Percentiles rank a stretch among this genome's conserved stretches.
These are phyloP conservation scores for Candida loeiensis DNA, from an alignment of 805 yeast genomes.

Conservation along the genomic window DNA sequence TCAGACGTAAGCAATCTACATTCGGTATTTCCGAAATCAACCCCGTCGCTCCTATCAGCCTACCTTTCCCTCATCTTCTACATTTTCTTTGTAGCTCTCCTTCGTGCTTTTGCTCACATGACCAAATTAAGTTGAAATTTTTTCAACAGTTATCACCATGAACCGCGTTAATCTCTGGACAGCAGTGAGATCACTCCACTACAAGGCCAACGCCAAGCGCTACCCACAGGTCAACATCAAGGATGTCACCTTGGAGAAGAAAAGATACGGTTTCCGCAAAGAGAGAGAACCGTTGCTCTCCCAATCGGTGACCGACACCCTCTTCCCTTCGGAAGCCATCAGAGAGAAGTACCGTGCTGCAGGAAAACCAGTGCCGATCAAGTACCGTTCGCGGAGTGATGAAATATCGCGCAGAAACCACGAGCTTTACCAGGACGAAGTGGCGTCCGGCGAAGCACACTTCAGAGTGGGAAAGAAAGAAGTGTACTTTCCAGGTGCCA, in stretches of 20 bases:
- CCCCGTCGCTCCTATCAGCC: too few species aligned
- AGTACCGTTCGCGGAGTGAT: constrained; percentile 33
- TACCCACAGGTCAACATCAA: constrained; percentile 40
- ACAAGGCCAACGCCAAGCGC: constrained; percentile 26
- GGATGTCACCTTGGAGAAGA: constrained; percentile 37
- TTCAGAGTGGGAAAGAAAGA: constrained; percentile 76
- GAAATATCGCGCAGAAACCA: constrained; percentile 36
- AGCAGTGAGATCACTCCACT: constrained; percentile 23
- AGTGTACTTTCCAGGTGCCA: constrained; percentile 81
- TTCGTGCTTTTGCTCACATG: neutral
- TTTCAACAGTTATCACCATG: constrained; percentile 8
- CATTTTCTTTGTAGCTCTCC: neutral
- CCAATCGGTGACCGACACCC: constrained; percentile 37
- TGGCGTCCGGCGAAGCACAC: constrained; percentile 67
- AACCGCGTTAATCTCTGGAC: constrained; percentile 4
- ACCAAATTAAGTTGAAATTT: constrained; percentile 2
- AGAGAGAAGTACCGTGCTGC: constrained; percentile 30
- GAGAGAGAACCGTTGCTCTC: constrained; percentile 37
- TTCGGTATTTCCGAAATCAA: too few species aligned
- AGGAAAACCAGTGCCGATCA: constrained; percentile 43
- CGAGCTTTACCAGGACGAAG: constrained; percentile 44
- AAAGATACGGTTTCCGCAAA: constrained; percentile 38
- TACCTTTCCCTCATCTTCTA: too few species aligned
- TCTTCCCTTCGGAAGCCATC: constrained; percentile 38
- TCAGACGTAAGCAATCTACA: too few species aligned